Percentiles rank a stretch among this genome's conserved stretches.
Conservation (phyloP, 805 yeast genomes). For the Candida insectorum region DNA sequence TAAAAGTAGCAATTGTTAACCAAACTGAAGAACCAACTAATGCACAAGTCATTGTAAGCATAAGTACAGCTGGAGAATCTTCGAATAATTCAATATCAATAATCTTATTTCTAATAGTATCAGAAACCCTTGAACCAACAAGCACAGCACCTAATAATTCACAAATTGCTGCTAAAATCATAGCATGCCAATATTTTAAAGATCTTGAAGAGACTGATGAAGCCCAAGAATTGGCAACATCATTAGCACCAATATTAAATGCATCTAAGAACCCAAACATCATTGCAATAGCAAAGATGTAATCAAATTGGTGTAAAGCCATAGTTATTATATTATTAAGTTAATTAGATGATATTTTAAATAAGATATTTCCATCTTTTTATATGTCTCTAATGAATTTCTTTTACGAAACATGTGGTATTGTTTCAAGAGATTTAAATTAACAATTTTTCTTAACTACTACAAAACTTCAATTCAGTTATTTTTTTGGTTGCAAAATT, state of each 20-base stretch:
- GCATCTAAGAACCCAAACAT: slow-evolving; percentile 76
- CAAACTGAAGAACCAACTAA: slow-evolving; percentile 69
- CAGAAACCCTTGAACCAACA: slow-evolving; percentile 72
- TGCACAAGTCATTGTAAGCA: slow-evolving; percentile 76
- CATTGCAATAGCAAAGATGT: slow-evolving; percentile 65
- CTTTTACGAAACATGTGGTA: too few relatives aligned
- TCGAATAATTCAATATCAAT: slow-evolving; percentile 49
- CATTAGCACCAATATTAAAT: slow-evolving; percentile 78
- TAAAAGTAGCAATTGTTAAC: slow-evolving; percentile 62
- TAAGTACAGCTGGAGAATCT: slow-evolving; percentile 62
- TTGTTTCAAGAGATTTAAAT: too few relatives aligned
- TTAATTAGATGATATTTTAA: too few relatives aligned
- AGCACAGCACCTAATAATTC: slow-evolving; percentile 74
- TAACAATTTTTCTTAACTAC: too few relatives aligned
- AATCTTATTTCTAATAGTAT: slow-evolving; percentile 66
- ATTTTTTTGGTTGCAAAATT: too few relatives aligned
- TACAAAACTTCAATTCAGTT: too few relatives aligned
- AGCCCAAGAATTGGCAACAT: slow-evolving; percentile 78
- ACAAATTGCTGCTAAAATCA: slow-evolving; percentile 65
- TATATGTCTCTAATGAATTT: too few relatives aligned
- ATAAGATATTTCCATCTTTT: too few relatives aligned
- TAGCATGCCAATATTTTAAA: slow-evolving; percentile 70
- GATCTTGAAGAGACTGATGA: slow-evolving; percentile 72
- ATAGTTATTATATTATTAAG: slow-evolving; percentile 15
- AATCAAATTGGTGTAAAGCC: slow-evolving; percentile 57